Evolutionary conservation across 352 stramenopile species (phyloP), one percentile per base, ranked within the genome.

Genomic region (Thraustotheca clavata): DNA sequence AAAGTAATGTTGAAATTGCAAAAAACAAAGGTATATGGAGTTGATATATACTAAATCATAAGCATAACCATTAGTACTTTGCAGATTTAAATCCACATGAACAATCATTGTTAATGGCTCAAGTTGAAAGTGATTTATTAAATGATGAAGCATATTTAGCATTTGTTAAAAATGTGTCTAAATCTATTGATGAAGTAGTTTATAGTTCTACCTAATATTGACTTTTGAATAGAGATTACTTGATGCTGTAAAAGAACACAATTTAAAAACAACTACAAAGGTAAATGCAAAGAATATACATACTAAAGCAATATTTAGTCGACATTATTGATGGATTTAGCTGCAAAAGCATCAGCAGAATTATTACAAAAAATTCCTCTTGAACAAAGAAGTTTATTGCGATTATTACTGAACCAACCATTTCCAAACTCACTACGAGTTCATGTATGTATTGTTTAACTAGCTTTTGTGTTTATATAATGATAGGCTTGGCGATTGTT

Each of bases 321-420:
- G 47, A 54, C 38, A 18, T 26, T 65, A 46, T 27, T 43, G 18
- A 20, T 65, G 27, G 11, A 65, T 5, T 18, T 33, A 3, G 57
- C 57, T 5, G 57, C 57, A 29, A 9, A 52, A n/a, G 40, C 38
- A 18, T 40, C 57, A 3, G 32, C 35, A 22, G 16, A 7, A 14
- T 26, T 65, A 9, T 40, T 65, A 18, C 36, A 35, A 35, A 35
- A 12, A 16, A 29, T 65, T 18, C 57, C 57, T 2, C 35, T 26
- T 14, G 57, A 65, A 32, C 57, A 65, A 22, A 26, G 38, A 9
- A 36, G 36, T 18, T n/a, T 65, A 14, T 46, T 65, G 0, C 57
- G 57, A 8, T 46, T 65, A 11, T 46, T 65, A 4, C 47, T 65
- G 41, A 65, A 65, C 57, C 31, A 55, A 6, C 57, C 57, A 3